These are phyloP conservation scores for Phytopythium montanum DNA, from an alignment of 352 stramenopile species.

Conservation along the genomic window DNA sequence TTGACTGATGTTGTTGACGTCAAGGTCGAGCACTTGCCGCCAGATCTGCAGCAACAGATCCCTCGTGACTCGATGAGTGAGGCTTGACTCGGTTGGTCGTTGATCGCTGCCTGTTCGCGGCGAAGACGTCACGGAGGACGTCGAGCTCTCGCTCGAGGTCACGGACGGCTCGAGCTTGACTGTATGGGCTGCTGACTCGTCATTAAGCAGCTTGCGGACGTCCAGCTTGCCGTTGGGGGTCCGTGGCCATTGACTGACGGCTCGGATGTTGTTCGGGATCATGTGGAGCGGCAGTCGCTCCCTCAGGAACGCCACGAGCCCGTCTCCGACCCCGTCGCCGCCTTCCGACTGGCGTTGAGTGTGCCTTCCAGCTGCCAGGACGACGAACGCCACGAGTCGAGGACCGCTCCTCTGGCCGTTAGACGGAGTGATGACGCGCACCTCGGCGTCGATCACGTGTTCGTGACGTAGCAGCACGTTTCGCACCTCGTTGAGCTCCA, in stretches of 20 bases:
- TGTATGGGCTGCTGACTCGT: neutral
- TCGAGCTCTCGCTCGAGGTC: neutral
- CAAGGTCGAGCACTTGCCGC: conserved; percentile 38
- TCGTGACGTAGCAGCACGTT: conserved; percentile 42
- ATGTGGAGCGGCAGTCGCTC: conserved; percentile 56
- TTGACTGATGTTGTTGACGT: conserved; percentile 15
- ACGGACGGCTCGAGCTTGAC: neutral
- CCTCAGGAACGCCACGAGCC: conserved; percentile 21
- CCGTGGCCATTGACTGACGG: conserved; percentile 44
- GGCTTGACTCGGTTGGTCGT: neutral
- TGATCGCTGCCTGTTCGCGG: neutral
- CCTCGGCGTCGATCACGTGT: conserved; percentile 38
- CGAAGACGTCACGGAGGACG: neutral
- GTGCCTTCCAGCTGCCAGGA: conserved; percentile 12
- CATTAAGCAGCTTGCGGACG: conserved; percentile 27
- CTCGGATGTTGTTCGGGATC: conserved; percentile 46
- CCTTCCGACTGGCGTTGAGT: neutral
- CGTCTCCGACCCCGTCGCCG: conserved; percentile 10
- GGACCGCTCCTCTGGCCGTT: conserved; percentile 7
- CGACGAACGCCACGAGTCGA: conserved; percentile 48
- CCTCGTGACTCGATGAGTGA: conserved; percentile 23
- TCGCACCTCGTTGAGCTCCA: conserved; percentile 80
- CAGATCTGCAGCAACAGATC: conserved; percentile 50
- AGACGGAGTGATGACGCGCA: conserved; percentile 18
- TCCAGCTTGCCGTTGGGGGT: conserved; percentile 78